Evolutionary conservation across 2,329 filamentous ascomycete genomes (phyloP).

Genomic region (Fusarium sarcochroum): DNA sequence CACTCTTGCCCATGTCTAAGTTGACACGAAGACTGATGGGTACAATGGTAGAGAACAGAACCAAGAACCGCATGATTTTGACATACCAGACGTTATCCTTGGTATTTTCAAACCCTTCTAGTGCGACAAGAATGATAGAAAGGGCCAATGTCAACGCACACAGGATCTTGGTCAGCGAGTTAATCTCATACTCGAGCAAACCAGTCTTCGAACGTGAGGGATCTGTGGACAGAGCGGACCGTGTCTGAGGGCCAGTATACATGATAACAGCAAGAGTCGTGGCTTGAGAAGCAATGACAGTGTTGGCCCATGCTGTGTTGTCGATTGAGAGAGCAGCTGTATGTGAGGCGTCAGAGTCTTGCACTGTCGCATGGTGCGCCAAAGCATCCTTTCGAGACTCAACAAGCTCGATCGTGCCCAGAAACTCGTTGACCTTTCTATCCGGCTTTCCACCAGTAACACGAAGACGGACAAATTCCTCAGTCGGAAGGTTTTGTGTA

Average conservation of each 20-base stretch:
- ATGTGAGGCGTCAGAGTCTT: slow-evolving; percentile 58
- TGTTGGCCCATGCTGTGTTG: slow-evolving; percentile 99
- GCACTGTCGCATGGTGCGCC: slow-evolving; percentile 56
- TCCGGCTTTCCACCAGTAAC: slow-evolving; percentile 92
- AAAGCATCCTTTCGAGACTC: slow-evolving; percentile 66
- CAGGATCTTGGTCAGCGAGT: slow-evolving; percentile 95
- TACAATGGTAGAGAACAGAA: slow-evolving; percentile 99
- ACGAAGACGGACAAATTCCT: slow-evolving; percentile 77
- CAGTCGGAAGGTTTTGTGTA: slow-evolving; percentile 81
- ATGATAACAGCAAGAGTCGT: slow-evolving; percentile 90
- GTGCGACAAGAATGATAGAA: slow-evolving; percentile 87
- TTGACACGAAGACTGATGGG: slow-evolving; percentile 97
- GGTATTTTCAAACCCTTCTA: slow-evolving; percentile 83
- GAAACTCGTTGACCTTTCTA: slow-evolving; percentile 93
- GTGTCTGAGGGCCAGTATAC: slow-evolving; percentile 94
- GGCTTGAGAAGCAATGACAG: slow-evolving; percentile 93
- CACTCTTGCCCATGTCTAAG: slow-evolving; percentile 95
- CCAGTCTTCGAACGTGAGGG: slow-evolving; percentile 94
- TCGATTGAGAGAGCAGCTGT: slow-evolving; percentile 89
- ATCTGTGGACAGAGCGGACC: slow-evolving; percentile 92
- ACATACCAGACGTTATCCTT: slow-evolving; percentile 87
- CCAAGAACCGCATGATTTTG: slow-evolving; percentile 97
- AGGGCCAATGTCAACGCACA: slow-evolving; percentile 89
- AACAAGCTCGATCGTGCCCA: slow-evolving; percentile 86
- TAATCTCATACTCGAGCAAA: slow-evolving; percentile 95